Base-by-base conservation (phyloP, 1,139 yeast genomes). In the Tardiomyces blankii region DNA sequence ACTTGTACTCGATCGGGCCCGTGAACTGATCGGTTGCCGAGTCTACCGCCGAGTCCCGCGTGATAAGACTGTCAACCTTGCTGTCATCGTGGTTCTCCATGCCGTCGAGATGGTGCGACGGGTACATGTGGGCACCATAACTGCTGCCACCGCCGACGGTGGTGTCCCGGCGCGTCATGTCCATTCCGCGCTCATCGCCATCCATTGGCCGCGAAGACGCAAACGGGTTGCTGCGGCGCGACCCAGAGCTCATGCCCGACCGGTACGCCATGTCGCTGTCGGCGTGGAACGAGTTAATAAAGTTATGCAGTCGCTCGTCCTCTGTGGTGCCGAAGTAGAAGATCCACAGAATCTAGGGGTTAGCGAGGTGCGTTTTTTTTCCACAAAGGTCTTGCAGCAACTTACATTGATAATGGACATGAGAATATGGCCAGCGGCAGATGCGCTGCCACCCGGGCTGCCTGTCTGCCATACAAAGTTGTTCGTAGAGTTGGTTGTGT, bases 381-480 rank as follows among this genome's bases (percentile, higher is more conserved):
- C 12, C n/a, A n/a, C 25, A 7, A 21, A 21, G 25, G 7, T 4
- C 25, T 21, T 21, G 25, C 25, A 21, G 7, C 4, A 21, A 12
- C 35, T 30, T 14, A 30, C 35, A 62, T 89, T 86, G 51, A 87
- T 72, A 63, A 89, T 86, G 21, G 93, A 80, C 45, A 87, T 69
- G 48, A 91, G 69, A 51, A 91, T 84, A 56, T 85, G 82, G 3
- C 98, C 98, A 0, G 97, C 96, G 1, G 95, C 87, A 18, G 95
- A 89, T 38, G 96, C 93, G 9, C 35, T 30, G 16, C 35, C 35
- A 46, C 85, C 84, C 39, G 77, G 78, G n/a, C 82, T 68, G 12
- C 84, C 74, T 18, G 72, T 69, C 41, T 73, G 65, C 69, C 91
- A 91, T 40, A 91, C 84, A 57, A 89, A 73, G 55, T 75, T 77